Conservation (phyloP, 345 rosid genomes). For the Rhodamnia rubescens region DNA sequence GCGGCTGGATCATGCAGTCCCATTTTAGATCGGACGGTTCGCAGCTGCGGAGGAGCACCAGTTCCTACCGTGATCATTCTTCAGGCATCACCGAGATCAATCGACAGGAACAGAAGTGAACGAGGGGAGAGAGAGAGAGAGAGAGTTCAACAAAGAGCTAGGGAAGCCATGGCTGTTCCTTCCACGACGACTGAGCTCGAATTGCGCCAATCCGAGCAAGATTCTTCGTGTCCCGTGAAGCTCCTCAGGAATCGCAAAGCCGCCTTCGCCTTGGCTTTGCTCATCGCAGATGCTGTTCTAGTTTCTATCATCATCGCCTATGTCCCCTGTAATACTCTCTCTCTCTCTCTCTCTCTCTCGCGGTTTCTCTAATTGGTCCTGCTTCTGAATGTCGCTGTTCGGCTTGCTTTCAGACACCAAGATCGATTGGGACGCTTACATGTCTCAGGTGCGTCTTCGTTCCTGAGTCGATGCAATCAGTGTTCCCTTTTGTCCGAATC, state of each 20-base stretch:
- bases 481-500: neutral
- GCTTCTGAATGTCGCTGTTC: neutral
- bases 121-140: neutral
- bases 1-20: neutral
- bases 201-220: neutral
- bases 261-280: slow-evolving; percentile 34
- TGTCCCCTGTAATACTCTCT: slow-evolving; percentile 63
- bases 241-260: slow-evolving; percentile 19
- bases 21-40: neutral
- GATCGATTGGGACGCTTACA: slow-evolving; percentile 99
- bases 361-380: neutral
- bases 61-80: neutral
- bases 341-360: neutral
- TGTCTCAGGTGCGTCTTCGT: slow-evolving; percentile 64
- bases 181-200: slow-evolving; percentile 8
- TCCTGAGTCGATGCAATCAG: neutral
- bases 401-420: slow-evolving; percentile 55
- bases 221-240: slow-evolving; percentile 5
- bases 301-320: slow-evolving; percentile 61
- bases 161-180: slow-evolving; percentile 16
- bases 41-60: neutral
- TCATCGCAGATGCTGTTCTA: slow-evolving; percentile 46
- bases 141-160: neutral
- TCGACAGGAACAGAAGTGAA: neutral
- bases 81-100: neutral